Evolutionary conservation across 2,329 filamentous ascomycete genomes (phyloP).

Genomic region (Hymenoscyphus fructigenus): DNA sequence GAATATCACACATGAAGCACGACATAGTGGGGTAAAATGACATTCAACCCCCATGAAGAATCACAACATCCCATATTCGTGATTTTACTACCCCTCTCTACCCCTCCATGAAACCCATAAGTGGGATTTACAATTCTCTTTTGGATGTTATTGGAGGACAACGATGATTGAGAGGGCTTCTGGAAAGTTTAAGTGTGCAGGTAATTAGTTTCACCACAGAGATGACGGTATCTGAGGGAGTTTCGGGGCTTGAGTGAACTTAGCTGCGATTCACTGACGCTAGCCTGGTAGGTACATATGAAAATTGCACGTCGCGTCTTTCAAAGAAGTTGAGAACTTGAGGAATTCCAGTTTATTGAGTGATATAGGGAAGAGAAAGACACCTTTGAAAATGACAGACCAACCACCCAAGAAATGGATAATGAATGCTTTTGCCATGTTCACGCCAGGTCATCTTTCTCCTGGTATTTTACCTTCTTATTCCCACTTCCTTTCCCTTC

Average conservation of each 20-base stretch:
- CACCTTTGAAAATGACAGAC: not conserved
- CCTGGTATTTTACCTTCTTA: constrained; percentile 40
- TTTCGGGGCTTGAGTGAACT: too few species aligned
- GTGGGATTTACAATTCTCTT: not conserved
- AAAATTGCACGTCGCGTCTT: too few species aligned
- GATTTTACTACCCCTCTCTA: not conserved
- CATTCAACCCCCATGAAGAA: not conserved
- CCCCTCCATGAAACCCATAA: not conserved
- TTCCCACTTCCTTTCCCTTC: not conserved
- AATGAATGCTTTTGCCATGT: constrained; percentile 50
- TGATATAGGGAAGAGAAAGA: too few species aligned
- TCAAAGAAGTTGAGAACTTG: not conserved
- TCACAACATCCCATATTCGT: not conserved
- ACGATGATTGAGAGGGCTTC: too few species aligned
- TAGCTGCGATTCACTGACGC: too few species aligned
- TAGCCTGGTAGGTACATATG: too few species aligned
- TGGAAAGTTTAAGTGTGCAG: too few species aligned
- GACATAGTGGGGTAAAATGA: constrained; percentile 3
- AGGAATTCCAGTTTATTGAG: too few species aligned
- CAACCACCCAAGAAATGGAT: constrained; percentile 42
- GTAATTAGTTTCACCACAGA: too few species aligned
- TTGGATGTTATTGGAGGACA: too few species aligned
- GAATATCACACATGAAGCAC: not conserved
- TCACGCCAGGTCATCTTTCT: constrained; percentile 47
- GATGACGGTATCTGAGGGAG: too few species aligned